Evolutionary conservation across 306 rosid species (phyloP).

Genomic region (Cucumis hystrix): DNA sequence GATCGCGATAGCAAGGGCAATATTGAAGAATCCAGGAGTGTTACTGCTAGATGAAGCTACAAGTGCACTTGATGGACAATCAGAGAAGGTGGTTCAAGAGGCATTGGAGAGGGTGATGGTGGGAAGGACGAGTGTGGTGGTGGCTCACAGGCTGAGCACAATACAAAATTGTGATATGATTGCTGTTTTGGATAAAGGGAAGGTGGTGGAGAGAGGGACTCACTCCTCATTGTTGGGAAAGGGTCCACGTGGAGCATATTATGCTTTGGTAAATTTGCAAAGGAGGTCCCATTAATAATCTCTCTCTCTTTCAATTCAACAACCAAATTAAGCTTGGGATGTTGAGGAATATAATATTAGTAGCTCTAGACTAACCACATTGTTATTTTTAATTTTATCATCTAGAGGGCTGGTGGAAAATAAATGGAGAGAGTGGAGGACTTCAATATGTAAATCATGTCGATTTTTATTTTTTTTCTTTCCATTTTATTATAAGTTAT

Average conservation of each 20-base stretch:
- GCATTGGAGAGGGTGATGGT: conserved; percentile 76
- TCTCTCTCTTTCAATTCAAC: background rate
- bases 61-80: conserved; percentile 70
- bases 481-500: too few species aligned
- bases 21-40: conserved; percentile 51
- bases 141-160: conserved; percentile 83
- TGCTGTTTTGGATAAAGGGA: conserved; percentile 71
- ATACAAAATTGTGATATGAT: conserved; percentile 59
- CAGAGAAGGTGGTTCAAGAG: conserved; percentile 71
- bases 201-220: conserved; percentile 60
- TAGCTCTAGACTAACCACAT: background rate
- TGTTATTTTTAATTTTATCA: background rate
- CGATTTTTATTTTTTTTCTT: too few species aligned
- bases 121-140: conserved; percentile 88
- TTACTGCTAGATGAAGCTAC: conserved; percentile 78
- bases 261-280: conserved; percentile 42
- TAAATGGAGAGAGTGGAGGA: background rate
- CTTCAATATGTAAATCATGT: background rate
- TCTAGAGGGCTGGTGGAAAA: too few species aligned
- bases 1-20: conserved; percentile 78
- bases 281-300: background rate
- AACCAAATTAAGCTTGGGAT: too few species aligned
- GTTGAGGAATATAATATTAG: background rate
- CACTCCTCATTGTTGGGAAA: conserved; percentile 46
- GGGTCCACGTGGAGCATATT: conserved; percentile 58